A percentile compares a stretch with the other conserved stretches of the same genome.
These are phyloP conservation scores for Daldinia decipiens DNA, from an alignment of 495 filamentous ascomycete genomes.

Conservation along the genomic window DNA sequence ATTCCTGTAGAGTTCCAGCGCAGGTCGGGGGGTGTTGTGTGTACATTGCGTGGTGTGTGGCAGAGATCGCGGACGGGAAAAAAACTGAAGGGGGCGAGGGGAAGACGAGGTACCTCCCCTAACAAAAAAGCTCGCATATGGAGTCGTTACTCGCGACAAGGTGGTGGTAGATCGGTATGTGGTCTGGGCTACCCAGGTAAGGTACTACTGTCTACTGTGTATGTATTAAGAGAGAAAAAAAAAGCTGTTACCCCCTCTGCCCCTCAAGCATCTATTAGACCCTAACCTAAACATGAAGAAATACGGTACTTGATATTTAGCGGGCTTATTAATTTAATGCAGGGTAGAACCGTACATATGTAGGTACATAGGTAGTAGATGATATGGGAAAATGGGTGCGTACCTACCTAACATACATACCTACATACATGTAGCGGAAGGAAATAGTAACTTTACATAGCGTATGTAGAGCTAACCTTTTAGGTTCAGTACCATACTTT, in stretches of 20 bases:
- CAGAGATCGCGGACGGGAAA: slow-evolving; percentile 32
- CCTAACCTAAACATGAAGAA: slow-evolving; percentile 15
- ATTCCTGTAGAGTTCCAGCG: slow-evolving; percentile 39
- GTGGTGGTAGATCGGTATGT: slow-evolving; percentile 3
- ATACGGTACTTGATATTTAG: slow-evolving; percentile 20
- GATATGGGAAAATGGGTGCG: not conserved
- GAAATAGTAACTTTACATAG: slow-evolving; percentile 10
- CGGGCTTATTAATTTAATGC: slow-evolving; percentile 14
- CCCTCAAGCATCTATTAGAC: not conserved
- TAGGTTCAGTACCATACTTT: slow-evolving; percentile 2
- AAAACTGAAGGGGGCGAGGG: slow-evolving; percentile 26
- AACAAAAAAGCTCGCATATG: not conserved
- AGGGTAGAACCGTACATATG: not conserved
- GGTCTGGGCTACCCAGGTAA: not conserved
- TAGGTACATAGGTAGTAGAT: too few species aligned
- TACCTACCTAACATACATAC: too few species aligned
- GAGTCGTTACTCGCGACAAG: slow-evolving; percentile 5
- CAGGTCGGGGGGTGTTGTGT: slow-evolving; percentile 20
- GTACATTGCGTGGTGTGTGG: slow-evolving; percentile 7
- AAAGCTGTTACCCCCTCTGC: slow-evolving; percentile 11
- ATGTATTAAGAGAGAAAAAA: not conserved
- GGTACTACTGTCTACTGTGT: not conserved
- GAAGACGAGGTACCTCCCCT: slow-evolving; percentile 19
- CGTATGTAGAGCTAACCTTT: slow-evolving; percentile 9
- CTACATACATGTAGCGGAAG: not conserved